These are phyloP conservation scores for Barnettozyma hawaiiensis DNA, from an alignment of 1,139 yeast genomes.

Conservation along the genomic window DNA sequence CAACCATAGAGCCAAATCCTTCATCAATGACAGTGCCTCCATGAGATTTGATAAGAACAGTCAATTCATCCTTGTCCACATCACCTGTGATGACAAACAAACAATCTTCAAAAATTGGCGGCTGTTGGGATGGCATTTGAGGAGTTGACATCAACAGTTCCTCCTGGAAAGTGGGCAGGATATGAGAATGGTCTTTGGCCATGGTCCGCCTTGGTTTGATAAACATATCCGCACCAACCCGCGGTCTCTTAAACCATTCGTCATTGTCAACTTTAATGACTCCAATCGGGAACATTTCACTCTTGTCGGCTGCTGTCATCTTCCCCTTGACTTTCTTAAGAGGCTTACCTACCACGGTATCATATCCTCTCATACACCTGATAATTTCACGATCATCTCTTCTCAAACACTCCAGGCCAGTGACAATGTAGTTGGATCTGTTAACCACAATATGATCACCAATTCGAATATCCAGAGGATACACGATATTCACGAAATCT, in stretches of 20 bases:
- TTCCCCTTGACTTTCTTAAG: constrained; percentile 26
- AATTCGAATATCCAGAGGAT: constrained; percentile 35
- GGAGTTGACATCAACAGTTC: constrained; percentile 11
- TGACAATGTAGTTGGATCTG: constrained; percentile 35
- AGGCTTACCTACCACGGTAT: constrained; percentile 37
- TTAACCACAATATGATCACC: constrained; percentile 35
- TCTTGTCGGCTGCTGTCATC: constrained; percentile 4
- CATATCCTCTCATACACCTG: constrained; percentile 55
- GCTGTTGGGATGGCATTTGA: constrained; percentile 3
- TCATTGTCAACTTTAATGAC: constrained; percentile 24
- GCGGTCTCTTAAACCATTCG: constrained; percentile 28
- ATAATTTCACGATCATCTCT: constrained; percentile 28
- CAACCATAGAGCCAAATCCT: constrained; percentile 37
- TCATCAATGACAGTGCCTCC: constrained; percentile 52
- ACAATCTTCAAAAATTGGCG: constrained; percentile 34
- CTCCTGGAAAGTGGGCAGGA: constrained; percentile 9
- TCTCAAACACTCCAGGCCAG: constrained; percentile 38
- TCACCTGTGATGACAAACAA: constrained; percentile 38
- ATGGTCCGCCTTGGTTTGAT: constrained; percentile 24
- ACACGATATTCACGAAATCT: constrained; percentile 15
- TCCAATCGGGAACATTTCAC: constrained; percentile 16
- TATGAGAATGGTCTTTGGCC: constrained; percentile 7
- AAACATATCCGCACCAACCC: constrained; percentile 22
- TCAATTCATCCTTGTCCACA: constrained; percentile 33
- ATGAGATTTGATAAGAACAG: constrained; percentile 35